Evolutionary conservation across 1,139 yeast species (phyloP).

Genomic region (Magnusiomyces fungicola): DNA sequence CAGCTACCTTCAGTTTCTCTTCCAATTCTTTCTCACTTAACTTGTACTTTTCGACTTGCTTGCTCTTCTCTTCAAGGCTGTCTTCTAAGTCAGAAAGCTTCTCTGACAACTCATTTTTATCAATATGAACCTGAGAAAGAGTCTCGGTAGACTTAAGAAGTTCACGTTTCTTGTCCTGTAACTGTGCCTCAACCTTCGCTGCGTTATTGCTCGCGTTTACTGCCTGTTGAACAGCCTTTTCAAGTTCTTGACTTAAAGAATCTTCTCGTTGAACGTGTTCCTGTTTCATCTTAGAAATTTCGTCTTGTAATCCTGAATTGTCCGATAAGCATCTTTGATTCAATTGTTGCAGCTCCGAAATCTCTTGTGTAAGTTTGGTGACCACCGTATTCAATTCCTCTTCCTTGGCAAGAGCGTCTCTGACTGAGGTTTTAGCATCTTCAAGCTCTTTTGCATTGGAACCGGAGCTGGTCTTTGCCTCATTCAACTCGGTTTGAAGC

Average conservation of each 20-base stretch:
- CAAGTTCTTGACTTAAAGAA: conserved; percentile 11
- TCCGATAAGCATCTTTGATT: conserved; percentile 10
- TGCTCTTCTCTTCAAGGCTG: conserved; percentile 9
- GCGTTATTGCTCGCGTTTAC: conserved; percentile 12
- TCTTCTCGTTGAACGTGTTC: conserved; percentile 12
- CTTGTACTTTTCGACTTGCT: not conserved
- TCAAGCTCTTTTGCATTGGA: not conserved
- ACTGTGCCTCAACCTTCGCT: conserved; percentile 12
- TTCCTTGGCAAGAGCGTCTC: conserved; percentile 7
- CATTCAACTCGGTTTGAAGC: conserved; percentile 1
- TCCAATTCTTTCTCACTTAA: conserved; percentile 4
- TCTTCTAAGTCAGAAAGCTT: conserved; percentile 16
- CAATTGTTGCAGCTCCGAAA: conserved; percentile 6
- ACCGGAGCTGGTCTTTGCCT: not conserved
- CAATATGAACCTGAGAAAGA: conserved; percentile 13
- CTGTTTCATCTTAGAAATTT: conserved; percentile 8
- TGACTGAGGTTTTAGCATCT: conserved; percentile 3
- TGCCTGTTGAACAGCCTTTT: conserved; percentile 15
- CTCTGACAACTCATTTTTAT: conserved; percentile 13
- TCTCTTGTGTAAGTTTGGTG: conserved; percentile 6
- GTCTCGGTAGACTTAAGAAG: conserved; percentile 15
- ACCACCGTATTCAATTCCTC: not conserved
- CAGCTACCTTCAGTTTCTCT: conserved; percentile 6
- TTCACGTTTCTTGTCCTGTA: conserved; percentile 13
- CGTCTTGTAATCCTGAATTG: conserved; percentile 10